These are phyloP conservation scores for Termitomyces bulborhizus DNA, from an alignment of 768 basidiomycete genomes.

Conservation along the genomic window DNA sequence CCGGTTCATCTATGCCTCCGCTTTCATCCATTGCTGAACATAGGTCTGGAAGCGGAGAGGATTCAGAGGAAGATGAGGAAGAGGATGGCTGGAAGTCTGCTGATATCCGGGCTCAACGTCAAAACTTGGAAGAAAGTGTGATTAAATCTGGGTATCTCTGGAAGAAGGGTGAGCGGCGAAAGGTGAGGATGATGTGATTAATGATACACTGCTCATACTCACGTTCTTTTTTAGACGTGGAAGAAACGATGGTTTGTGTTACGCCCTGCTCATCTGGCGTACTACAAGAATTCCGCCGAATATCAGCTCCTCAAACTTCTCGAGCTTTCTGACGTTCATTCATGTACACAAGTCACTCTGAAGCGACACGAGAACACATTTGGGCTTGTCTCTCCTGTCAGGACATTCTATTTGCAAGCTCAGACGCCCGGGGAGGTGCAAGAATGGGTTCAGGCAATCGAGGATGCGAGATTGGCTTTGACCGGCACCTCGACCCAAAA, in stretches of 20 bases:
- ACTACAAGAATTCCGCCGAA: constrained; percentile 95
- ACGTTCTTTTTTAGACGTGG: constrained; percentile 68
- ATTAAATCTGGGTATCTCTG: constrained; percentile 91
- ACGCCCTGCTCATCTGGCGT: constrained; percentile 85
- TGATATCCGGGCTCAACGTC: constrained; percentile 33
- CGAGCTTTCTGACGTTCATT: constrained; percentile 83
- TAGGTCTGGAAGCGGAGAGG: constrained; percentile 64
- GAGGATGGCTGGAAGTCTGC: constrained; percentile 61
- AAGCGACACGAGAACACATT: constrained; percentile 89
- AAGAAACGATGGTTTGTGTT: constrained; percentile 99
- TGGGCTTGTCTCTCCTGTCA: constrained; percentile 81
- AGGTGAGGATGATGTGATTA: constrained; percentile 47
- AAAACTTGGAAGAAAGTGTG: constrained; percentile 56
- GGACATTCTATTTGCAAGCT: constrained; percentile 92
- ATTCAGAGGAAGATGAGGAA: constrained; percentile 72
- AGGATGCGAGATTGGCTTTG: constrained; percentile 63
- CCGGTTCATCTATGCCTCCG: constrained; percentile 39
- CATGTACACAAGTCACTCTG: constrained; percentile 79
- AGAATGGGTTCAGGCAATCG: constrained; percentile 80
- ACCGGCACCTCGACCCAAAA: constrained; percentile 58
- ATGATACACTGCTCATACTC: constrained; percentile 2
- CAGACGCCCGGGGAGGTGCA: constrained; percentile 64
- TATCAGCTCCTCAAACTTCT: constrained; percentile 88
- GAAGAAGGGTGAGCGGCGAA: constrained; percentile 97
- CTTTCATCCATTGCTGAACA: constrained; percentile 77